Evolutionary conservation across 2,329 filamentous ascomycete species (phyloP).

Genomic region (Mariannaea elegans): DNA sequence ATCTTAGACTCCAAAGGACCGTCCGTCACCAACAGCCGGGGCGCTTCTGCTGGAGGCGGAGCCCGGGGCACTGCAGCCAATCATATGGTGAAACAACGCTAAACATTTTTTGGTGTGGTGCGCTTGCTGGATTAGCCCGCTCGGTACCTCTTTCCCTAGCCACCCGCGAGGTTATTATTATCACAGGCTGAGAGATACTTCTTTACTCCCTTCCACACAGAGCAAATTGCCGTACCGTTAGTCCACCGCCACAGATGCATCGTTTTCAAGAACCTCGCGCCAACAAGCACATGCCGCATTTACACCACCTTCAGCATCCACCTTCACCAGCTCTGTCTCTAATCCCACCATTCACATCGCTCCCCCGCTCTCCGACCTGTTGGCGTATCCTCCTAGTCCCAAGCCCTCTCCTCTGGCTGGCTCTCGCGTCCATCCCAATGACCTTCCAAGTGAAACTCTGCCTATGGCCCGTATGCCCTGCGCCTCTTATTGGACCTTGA

Average conservation of each 20-base stretch:
- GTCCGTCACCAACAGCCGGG: background rate
- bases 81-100: background rate
- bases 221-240: background rate
- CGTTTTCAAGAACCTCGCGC: background rate
- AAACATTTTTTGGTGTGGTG: slow-evolving; percentile 6
- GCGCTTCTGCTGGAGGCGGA: background rate
- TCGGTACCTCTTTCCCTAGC: background rate
- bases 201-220: background rate
- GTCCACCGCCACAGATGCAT: background rate
- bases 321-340: background rate
- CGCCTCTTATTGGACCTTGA: slow-evolving; percentile 1
- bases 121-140: background rate
- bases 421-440: background rate
- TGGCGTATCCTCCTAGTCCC: background rate
- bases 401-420: background rate
- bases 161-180: background rate
- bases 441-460: background rate
- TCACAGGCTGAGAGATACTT: background rate
- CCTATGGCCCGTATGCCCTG: background rate
- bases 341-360: slow-evolving; percentile 14
- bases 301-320: background rate
- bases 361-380: slow-evolving; percentile 11
- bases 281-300: slow-evolving; percentile 2
- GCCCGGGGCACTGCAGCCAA: slow-evolving; percentile 12
- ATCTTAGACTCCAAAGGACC: too few species aligned